Evolutionary conservation across 306 rosid species (phyloP), one percentile per base, ranked within the genome.

Genomic region (Malus domestica): DNA sequence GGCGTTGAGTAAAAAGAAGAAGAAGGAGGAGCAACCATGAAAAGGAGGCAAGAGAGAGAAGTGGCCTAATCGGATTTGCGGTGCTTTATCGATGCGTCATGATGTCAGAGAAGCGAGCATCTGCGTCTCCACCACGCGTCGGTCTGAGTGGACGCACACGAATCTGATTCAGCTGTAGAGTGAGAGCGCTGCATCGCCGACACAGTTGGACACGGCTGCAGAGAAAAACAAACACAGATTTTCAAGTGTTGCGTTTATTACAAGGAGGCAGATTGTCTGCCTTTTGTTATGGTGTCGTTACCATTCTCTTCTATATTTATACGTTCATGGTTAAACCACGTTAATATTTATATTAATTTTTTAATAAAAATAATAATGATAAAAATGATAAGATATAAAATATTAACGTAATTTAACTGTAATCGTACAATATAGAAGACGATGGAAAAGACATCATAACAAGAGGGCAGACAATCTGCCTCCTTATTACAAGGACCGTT

Each of bases 21-120:
- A 73, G 59, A 30, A 33, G 70, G 32, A 74, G 77, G 8, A 42
- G 42, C 78, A 29, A 62, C 70, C 78, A 74, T 74, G 78, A 44
- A 74, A 74, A 19, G 78, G 27, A 20, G 2, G 62, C 62, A 13
- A 20, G 23, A 20, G 8, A 12, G 55, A 38, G 8, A 57, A 38
- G 9, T 23, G 77, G 44, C 69, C 14, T 4, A 49, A 46, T 8
- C 8, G 25, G 70, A 45, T 40, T 20, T 7, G 22, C 14, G 60
- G 38, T 62, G 60, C 22, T 51, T 51, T 74, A 30, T 44, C 16
- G 49, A 63, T 74, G 62, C 51, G 77, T 73, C 69, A 45, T 25
- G 25, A 23, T 46, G 49, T 46, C 46, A 44, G 38, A 46, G 12
- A 61, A 45, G 15, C 1, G 61, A 62, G 32, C 30, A n/a, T 10